phyloP scores from a whole-genome alignment of 768 basidiomycete species.

The Phlebiopsis gigantea region DNA sequence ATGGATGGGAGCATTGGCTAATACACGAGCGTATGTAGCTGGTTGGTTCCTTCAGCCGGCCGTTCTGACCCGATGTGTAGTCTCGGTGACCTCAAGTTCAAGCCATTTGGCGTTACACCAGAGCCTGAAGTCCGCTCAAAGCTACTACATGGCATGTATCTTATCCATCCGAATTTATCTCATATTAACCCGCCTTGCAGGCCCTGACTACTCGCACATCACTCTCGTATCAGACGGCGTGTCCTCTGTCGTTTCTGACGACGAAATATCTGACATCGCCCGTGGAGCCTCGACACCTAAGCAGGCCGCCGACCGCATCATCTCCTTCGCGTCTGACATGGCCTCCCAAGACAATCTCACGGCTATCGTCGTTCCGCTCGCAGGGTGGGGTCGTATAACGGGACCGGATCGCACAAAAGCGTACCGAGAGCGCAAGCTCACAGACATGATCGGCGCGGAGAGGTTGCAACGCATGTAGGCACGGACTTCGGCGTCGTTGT shows the following conservation, averaged over 20 bases:
- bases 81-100: conserved; percentile 85
- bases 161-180: not conserved
- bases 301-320: conserved; percentile 74
- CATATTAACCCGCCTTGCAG: conserved; percentile 33
- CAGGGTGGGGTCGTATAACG: conserved; percentile 81
- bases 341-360: conserved; percentile 91
- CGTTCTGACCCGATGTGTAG: conserved; percentile 32
- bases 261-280: conserved; percentile 90
- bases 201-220: conserved; percentile 79
- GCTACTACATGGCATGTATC: conserved; percentile 62
- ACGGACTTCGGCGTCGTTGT: not conserved
- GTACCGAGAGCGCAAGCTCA: conserved; percentile 73
- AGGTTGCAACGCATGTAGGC: conserved; percentile 26
- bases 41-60: not conserved
- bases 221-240: conserved; percentile 92
- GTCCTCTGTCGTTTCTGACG: conserved; percentile 85
- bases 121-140: conserved; percentile 84
- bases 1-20: conserved; percentile 94
- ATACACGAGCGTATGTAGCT: conserved; percentile 73
- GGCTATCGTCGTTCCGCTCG: conserved; percentile 83
- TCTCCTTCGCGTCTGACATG: conserved; percentile 83
- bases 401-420: conserved; percentile 82
- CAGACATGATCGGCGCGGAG: conserved; percentile 35
- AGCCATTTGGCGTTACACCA: conserved; percentile 86
- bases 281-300: conserved; percentile 67